A percentile compares a stretch with the other conserved stretches of the same genome.
These are phyloP conservation scores for Cupressus sempervirens DNA, from an alignment of 75 land plant genomes.

Conservation along the genomic window DNA sequence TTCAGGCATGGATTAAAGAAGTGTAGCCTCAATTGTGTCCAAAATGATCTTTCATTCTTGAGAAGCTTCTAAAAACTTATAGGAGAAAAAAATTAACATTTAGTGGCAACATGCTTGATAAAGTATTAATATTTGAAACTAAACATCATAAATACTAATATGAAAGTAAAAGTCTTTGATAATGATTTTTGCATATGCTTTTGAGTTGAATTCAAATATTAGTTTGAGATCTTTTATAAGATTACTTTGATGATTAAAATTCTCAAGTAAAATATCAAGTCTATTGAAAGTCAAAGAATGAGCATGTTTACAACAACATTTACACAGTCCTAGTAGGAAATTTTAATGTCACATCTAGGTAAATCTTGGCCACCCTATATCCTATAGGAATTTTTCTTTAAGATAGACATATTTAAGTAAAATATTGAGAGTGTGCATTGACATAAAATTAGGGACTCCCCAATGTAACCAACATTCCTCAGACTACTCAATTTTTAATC, in stretches of 20 bases:
- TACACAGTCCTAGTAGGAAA: neutral
- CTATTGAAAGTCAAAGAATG: neutral
- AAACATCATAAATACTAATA: neutral
- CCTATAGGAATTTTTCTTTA: constrained; percentile 75
- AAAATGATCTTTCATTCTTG: constrained; percentile 74
- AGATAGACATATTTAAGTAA: constrained; percentile 79
- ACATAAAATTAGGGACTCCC: constrained; percentile 37
- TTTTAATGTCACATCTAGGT: neutral
- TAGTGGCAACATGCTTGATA: neutral
- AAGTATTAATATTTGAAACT: neutral
- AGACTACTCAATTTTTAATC: constrained; percentile 34
- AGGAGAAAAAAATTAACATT: neutral
- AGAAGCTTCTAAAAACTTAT: constrained; percentile 72
- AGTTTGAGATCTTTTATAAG: neutral
- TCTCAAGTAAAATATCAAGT: neutral
- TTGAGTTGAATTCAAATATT: neutral
- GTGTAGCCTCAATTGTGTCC: constrained; percentile 74
- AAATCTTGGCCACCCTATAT: constrained; percentile 72
- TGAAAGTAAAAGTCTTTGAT: neutral
- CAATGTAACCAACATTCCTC: constrained; percentile 28
- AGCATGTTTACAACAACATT: neutral
- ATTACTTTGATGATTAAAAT: neutral
- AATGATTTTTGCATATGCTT: neutral
- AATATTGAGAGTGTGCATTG: constrained; percentile 70
- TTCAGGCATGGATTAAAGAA: constrained; percentile 67